A percentile compares a stretch with the other conserved stretches of the same genome.
Evolutionary conservation across 139 green algal species (phyloP).

Genomic region (Zygnema cylindricum): DNA sequence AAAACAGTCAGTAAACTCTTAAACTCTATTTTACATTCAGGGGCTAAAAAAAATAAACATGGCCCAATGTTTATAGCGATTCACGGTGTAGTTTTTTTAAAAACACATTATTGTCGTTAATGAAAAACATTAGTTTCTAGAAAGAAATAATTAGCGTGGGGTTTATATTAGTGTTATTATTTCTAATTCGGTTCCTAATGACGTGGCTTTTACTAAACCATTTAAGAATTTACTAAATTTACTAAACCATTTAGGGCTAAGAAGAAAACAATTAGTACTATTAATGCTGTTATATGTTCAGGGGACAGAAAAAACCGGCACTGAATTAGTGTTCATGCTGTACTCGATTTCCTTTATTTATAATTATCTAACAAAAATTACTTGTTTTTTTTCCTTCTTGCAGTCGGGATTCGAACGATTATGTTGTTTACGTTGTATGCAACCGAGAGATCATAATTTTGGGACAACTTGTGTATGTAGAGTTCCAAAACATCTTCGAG

Average conservation of each 20-base stretch:
- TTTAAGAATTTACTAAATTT: not conserved
- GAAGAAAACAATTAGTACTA: not conserved
- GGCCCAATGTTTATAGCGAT: no score
- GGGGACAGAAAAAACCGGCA: not conserved
- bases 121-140: no score
- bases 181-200: no score
- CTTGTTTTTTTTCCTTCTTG: conserved; percentile 8
- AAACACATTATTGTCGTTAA: no score
- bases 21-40: no score
- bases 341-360: not conserved
- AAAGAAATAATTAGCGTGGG: no score
- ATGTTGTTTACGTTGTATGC: conserved; percentile 65
- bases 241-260: not conserved
- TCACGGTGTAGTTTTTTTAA: no score
- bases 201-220: no score
- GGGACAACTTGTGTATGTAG: conserved; percentile 63
- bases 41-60: no score
- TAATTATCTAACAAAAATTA: not conserved
- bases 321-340: not conserved
- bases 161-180: no score
- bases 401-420: conserved; percentile 62
- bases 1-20: no score
- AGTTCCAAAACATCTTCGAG: conserved; percentile 58
- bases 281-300: no score
- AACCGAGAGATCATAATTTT: conserved; percentile 63